phyloP scores from a whole-genome alignment of 108 stramenopile species.

The Mediolabrus comicus region DNA sequence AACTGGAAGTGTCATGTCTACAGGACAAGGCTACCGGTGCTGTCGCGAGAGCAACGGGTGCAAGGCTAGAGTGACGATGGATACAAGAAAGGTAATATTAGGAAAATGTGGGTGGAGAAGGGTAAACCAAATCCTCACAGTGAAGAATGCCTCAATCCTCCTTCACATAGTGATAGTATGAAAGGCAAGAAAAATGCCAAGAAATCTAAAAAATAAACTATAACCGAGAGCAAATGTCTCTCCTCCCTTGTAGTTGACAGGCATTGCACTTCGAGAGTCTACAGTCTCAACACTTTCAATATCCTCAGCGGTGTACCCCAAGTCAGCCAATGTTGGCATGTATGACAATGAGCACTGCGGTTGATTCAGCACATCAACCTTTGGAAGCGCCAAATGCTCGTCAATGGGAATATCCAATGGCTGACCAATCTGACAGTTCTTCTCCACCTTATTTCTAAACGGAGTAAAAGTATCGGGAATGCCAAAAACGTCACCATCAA shows the following conservation, averaged over 20 bases:
- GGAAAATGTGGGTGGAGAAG: no score
- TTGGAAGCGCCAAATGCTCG: slow-evolving; percentile 40
- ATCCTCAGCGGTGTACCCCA: slow-evolving; percentile 74
- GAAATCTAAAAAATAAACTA: no score
- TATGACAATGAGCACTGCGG: slow-evolving; percentile 22
- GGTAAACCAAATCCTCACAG: no score
- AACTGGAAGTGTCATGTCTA: no score
- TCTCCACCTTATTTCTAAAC: slow-evolving; percentile 91
- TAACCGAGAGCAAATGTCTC: slow-evolving; percentile 89
- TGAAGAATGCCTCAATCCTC: no score
- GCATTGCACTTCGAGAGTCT: slow-evolving; percentile 74
- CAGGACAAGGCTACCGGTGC: no score
- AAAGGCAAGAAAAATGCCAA: no score
- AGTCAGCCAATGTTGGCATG: slow-evolving; percentile 64
- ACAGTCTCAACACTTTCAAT: slow-evolving; percentile 36
- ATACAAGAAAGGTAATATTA: no score
- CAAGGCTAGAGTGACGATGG: no score
- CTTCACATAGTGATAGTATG: no score
- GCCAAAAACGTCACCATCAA: slow-evolving; percentile 51
- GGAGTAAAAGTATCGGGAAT: slow-evolving; percentile 90
- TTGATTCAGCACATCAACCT: background rate
- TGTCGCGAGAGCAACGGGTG: no score
- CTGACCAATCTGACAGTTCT: slow-evolving; percentile 59
- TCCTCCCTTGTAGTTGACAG: slow-evolving; percentile 81
- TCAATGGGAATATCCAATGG: slow-evolving; percentile 66